Evolutionary conservation across 768 basidiomycete species (phyloP).

Genomic region (Naematelia encephala): DNA sequence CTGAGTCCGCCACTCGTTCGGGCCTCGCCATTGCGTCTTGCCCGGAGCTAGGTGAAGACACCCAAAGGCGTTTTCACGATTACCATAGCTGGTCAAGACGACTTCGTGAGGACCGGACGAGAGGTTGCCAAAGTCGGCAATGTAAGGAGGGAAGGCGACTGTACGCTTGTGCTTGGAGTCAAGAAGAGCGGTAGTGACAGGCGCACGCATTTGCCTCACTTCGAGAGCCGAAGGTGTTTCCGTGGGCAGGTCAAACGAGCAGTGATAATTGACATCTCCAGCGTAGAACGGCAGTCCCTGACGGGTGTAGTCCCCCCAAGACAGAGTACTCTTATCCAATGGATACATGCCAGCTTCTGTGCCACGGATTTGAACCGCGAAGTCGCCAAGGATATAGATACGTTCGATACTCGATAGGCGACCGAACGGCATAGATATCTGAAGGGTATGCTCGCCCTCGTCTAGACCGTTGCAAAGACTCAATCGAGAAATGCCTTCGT

Average conservation of each 20-base stretch:
- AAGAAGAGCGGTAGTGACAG: slow-evolving; percentile 23
- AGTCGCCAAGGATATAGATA: too few relatives aligned
- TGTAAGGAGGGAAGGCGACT: slow-evolving; percentile 19
- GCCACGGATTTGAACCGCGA: too few relatives aligned
- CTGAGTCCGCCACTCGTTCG: slow-evolving; percentile 33
- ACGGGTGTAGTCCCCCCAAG: slow-evolving; percentile 30
- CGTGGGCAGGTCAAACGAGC: slow-evolving; percentile 2
- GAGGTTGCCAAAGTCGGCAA: slow-evolving; percentile 14
- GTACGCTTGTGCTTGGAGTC: slow-evolving; percentile 13
- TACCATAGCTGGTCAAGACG: slow-evolving; percentile 32
- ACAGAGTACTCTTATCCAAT: too few relatives aligned
- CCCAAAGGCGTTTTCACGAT: slow-evolving; percentile 39
- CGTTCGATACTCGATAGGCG: too few relatives aligned
- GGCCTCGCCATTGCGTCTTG: slow-evolving; percentile 32
- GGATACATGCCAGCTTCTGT: too few relatives aligned
- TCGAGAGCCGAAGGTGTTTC: slow-evolving; percentile 12
- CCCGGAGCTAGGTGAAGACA: slow-evolving; percentile 25
- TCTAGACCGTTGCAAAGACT: slow-evolving; percentile 23
- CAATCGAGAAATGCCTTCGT: slow-evolving; percentile 31
- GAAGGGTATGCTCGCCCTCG: too few relatives aligned
- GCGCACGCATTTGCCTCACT: slow-evolving; percentile 23
- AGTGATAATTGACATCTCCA: slow-evolving; percentile 34
- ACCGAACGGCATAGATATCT: too few relatives aligned
- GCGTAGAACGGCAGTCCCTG: slow-evolving; percentile 38
- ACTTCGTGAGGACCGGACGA: slow-evolving; percentile 17